Conservation (phyloP, 2,329 filamentous ascomycete species). For the Furcasterigmium sp. region DNA sequence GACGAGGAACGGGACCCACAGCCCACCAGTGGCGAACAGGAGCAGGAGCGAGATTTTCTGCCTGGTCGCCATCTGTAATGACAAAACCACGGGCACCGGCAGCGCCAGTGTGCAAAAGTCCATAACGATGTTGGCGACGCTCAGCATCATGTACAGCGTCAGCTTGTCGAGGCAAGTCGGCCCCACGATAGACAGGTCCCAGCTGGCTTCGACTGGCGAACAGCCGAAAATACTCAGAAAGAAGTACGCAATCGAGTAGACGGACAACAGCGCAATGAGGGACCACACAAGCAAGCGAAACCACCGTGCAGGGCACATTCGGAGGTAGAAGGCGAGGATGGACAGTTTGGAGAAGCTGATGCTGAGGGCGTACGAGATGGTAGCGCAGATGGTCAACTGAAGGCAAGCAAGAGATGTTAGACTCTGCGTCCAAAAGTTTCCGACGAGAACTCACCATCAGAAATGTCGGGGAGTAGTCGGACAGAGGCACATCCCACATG, state of each 20-base stretch:
- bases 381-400: slow-evolving; percentile 12
- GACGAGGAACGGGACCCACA: slow-evolving; percentile 1
- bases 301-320: slow-evolving; percentile 19
- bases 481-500: slow-evolving; percentile 14
- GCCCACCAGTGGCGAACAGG: slow-evolving; percentile 2
- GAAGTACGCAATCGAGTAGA: slow-evolving; percentile 22
- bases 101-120: slow-evolving; percentile 5
- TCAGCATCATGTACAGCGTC: slow-evolving; percentile 2
- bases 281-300: slow-evolving; percentile 22
- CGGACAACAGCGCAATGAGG: slow-evolving; percentile 21
- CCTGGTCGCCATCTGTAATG: slow-evolving; percentile 5
- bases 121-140: slow-evolving; percentile 8
- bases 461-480: slow-evolving; percentile 6
- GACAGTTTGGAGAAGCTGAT: slow-evolving; percentile 12
- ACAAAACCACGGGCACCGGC: slow-evolving; percentile 6
- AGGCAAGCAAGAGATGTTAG: not conserved
- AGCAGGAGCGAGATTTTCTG: slow-evolving; percentile 7
- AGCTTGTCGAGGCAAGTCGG: slow-evolving; percentile 5
- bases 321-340: slow-evolving; percentile 9
- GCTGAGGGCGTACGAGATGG: slow-evolving; percentile 11
- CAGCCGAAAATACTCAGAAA: slow-evolving; percentile 18
- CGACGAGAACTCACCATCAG: slow-evolving; percentile 2
- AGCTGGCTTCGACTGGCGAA: not conserved
- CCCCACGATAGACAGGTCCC: slow-evolving; percentile 1
- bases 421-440: too few species aligned